Percentiles rank a stretch among this genome's conserved stretches.
phyloP scores from a whole-genome alignment of 2,329 filamentous ascomycete species.

The Apiospora arundinis region DNA sequence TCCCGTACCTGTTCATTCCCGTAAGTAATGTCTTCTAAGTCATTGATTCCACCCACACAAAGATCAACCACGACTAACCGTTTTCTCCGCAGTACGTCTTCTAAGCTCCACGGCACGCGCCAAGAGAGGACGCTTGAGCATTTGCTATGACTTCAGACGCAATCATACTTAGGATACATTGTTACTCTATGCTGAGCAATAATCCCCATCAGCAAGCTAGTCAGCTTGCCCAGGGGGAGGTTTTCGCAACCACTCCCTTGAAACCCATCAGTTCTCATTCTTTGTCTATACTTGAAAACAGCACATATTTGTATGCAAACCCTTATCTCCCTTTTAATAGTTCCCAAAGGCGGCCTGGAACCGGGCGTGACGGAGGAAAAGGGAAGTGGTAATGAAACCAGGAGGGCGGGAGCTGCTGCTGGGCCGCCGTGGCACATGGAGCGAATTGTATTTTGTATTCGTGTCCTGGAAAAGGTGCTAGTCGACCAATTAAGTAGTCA shows the following conservation, averaged over 20 bases:
- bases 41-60: background rate
- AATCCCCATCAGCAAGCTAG: background rate
- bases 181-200: background rate
- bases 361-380: background rate
- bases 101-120: conserved; percentile 1
- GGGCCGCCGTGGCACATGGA: background rate
- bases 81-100: conserved; percentile 9
- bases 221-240: background rate
- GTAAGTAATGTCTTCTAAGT: conserved; percentile 34
- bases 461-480: conserved; percentile 4
- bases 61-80: background rate
- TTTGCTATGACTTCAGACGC: background rate
- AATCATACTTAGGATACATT: background rate
- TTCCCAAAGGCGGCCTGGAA: background rate
- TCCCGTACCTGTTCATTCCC: conserved; percentile 81
- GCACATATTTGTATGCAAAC: background rate
- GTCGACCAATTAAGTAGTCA: background rate
- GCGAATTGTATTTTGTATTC: background rate
- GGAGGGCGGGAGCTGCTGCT: background rate
- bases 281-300: background rate
- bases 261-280: background rate
- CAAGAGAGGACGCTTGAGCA: background rate
- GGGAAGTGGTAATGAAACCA: background rate
- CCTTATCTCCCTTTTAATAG: background rate
- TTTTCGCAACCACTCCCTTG: background rate